A percentile compares a stretch with the other conserved stretches of the same genome.
Evolutionary conservation across 1,139 yeast species (phyloP).

Genomic region (Diutina sp.): DNA sequence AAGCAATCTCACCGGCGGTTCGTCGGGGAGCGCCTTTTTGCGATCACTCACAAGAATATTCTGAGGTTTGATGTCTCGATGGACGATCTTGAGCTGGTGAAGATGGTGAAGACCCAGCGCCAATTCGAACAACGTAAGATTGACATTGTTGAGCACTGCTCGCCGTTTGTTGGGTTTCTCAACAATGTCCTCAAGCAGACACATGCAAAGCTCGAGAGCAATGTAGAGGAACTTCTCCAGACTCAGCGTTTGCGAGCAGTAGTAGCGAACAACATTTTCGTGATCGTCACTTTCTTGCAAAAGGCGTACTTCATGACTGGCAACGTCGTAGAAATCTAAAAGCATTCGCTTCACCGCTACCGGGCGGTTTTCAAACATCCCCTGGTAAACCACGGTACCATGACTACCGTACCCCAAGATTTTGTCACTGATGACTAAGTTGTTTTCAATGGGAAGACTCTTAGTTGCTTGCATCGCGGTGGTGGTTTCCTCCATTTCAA

Average conservation of each 20-base stretch:
- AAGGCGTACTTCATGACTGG: conserved; percentile 83
- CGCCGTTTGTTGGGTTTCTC: conserved; percentile 26
- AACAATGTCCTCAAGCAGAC: conserved; percentile 77
- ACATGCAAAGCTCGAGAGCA: conserved; percentile 84
- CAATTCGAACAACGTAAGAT: conserved; percentile 58
- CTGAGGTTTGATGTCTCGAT: conserved; percentile 92
- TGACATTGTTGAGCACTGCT: conserved; percentile 8
- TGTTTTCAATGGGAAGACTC: conserved; percentile 34
- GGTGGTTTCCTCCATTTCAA: conserved; percentile 4
- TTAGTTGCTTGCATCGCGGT: conserved; percentile 7
- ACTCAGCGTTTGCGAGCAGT: conserved; percentile 71
- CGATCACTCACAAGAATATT: conserved; percentile 79
- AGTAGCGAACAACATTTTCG: conserved; percentile 87
- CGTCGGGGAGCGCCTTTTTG: conserved; percentile 8
- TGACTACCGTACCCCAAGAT: conserved; percentile 92
- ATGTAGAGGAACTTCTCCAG: conserved; percentile 75
- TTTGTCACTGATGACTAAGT: conserved; percentile 53
- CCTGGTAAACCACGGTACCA: conserved; percentile 89
- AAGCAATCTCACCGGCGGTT: conserved; percentile 39
- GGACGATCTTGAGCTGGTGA: conserved; percentile 86
- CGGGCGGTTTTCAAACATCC: conserved; percentile 81
- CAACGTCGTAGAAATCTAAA: conserved; percentile 85
- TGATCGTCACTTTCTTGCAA: conserved; percentile 94
- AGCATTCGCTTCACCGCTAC: conserved; percentile 95
- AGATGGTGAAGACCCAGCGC: conserved; percentile 78